Percentiles rank a stretch among this genome's conserved stretches.
Conservation (phyloP, 2,329 filamentous ascomycete genomes). For the Ophiocordyceps camponoti-saundersi region DNA sequence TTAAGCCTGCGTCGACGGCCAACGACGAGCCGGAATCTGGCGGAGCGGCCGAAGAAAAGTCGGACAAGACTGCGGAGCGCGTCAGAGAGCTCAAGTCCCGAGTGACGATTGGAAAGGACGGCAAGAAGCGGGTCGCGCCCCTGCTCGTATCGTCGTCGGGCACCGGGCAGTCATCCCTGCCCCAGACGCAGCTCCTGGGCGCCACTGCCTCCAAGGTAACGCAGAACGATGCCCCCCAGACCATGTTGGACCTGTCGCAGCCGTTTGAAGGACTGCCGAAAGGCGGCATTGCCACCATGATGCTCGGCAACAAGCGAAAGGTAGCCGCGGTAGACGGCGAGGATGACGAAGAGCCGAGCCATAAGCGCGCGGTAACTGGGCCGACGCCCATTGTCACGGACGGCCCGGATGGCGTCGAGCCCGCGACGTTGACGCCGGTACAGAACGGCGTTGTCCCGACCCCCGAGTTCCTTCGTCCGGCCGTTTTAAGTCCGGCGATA, state of each 20-base stretch:
- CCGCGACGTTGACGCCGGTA: constrained; percentile 46
- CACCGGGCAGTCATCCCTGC: constrained; percentile 71
- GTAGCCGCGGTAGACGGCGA: constrained; percentile 56
- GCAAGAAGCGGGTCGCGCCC: constrained; percentile 88
- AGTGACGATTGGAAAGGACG: constrained; percentile 89
- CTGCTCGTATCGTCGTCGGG: constrained; percentile 82
- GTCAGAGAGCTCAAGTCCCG: constrained; percentile 62
- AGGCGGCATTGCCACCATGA: constrained; percentile 68
- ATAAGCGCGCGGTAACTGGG: constrained; percentile 42
- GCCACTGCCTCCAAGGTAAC: constrained; percentile 45
- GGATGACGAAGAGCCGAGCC: constrained; percentile 45
- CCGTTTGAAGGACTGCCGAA: constrained; percentile 86
- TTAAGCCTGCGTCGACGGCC: constrained; percentile 17
- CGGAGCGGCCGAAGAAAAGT: constrained; percentile 25
- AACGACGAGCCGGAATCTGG: constrained; percentile 19
- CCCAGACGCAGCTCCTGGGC: constrained; percentile 75
- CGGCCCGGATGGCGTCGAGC: constrained; percentile 60
- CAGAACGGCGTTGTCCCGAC: constrained; percentile 46
- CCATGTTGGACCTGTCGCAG: constrained; percentile 77
- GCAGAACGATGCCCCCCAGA: constrained; percentile 59
- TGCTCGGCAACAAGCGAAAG: constrained; percentile 89
- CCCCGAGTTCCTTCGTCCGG: constrained; percentile 75
- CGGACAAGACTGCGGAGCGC: constrained; percentile 35
- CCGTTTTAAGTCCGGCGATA: constrained; percentile 68
- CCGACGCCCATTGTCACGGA: constrained; percentile 62